Conservation (phyloP, 2,329 filamentous ascomycete genomes). For the Fusarium coffeatum region DNA sequence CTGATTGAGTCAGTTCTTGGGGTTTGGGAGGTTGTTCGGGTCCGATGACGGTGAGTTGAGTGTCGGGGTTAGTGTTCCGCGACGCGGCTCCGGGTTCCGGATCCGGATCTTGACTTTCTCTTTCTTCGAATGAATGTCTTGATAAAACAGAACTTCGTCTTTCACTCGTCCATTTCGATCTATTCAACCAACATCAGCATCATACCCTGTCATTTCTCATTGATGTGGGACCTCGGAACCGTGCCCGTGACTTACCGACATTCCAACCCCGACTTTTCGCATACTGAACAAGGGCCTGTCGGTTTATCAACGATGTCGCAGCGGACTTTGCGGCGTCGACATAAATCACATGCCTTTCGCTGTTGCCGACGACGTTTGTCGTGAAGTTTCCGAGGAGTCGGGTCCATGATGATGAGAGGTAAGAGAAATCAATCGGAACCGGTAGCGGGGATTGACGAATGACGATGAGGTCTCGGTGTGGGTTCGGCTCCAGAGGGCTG, state of each 20-base stretch:
- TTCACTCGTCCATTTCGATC: conserved; percentile 42
- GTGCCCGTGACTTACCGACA: conserved; percentile 38
- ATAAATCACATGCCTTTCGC: conserved; percentile 44
- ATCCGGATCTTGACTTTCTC: conserved; percentile 7
- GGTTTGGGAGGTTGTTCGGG: conserved; percentile 9
- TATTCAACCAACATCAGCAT: conserved; percentile 4
- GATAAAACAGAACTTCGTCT: conserved; percentile 21
- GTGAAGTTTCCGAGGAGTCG: not conserved
- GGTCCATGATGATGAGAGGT: conserved; percentile 18
- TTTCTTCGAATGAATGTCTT: conserved; percentile 4
- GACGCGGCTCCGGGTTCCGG: conserved; percentile 27
- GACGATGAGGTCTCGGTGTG: not conserved
- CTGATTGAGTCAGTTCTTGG: conserved; percentile 6
- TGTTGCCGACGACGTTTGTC: conserved; percentile 47
- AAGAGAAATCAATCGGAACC: conserved; percentile 40
- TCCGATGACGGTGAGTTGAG: conserved; percentile 7
- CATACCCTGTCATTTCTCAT: fast-evolving
- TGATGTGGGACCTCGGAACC: conserved; percentile 13
- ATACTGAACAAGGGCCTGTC: conserved; percentile 38
- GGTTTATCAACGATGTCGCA: conserved; percentile 40
- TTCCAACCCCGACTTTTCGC: conserved; percentile 43
- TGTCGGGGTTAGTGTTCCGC: not conserved
- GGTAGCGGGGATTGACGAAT: not conserved
- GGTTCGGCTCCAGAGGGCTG: conserved; percentile 23
- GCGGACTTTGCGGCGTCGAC: conserved; percentile 42